phyloP scores from a whole-genome alignment of 2,329 filamentous ascomycete species.

The Diaporthe ilicicola region DNA sequence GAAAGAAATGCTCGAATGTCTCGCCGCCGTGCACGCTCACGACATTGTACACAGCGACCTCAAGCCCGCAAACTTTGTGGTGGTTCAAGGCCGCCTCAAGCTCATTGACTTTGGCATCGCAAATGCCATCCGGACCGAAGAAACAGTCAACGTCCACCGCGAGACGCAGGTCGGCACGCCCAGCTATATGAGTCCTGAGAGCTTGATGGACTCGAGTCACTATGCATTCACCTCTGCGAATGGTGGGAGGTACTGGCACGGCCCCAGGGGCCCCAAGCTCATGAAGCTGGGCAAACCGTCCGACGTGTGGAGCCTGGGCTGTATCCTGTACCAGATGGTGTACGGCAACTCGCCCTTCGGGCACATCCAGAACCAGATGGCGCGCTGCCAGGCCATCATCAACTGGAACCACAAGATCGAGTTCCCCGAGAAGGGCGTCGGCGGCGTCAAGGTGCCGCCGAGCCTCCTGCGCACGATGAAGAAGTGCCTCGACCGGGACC shows the following conservation, averaged over 20 bases:
- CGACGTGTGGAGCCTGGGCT: slow-evolving; percentile 95
- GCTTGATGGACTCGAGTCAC: slow-evolving; percentile 83
- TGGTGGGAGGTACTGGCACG: slow-evolving; percentile 45
- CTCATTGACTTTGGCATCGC: slow-evolving; percentile 99
- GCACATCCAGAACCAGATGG: slow-evolving; percentile 87
- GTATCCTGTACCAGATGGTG: slow-evolving; percentile 97
- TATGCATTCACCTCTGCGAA: slow-evolving; percentile 50
- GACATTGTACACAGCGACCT: slow-evolving; percentile 97
- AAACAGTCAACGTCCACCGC: slow-evolving; percentile 96
- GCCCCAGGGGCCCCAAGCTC: slow-evolving; percentile 67
- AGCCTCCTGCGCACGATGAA: slow-evolving; percentile 69
- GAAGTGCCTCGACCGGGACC: slow-evolving; percentile 69
- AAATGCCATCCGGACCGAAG: slow-evolving; percentile 93
- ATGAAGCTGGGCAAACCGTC: slow-evolving; percentile 97
- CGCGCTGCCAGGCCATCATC: slow-evolving; percentile 86
- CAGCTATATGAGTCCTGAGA: slow-evolving; percentile 98
- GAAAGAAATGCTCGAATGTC: slow-evolving; percentile 99
- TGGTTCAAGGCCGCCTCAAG: slow-evolving; percentile 89
- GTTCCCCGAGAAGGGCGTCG: slow-evolving; percentile 74
- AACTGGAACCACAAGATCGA: slow-evolving; percentile 79
- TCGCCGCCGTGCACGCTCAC: slow-evolving; percentile 85
- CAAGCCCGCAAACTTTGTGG: slow-evolving; percentile 96
- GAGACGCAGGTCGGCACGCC: slow-evolving; percentile 95
- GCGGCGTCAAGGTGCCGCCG: slow-evolving; percentile 67
- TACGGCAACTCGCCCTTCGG: slow-evolving; percentile 97